Percentiles rank a stretch among this genome's conserved stretches.
Conservation (phyloP, 2,329 filamentous ascomycete species). For the Aspergillus viridinutans region DNA sequence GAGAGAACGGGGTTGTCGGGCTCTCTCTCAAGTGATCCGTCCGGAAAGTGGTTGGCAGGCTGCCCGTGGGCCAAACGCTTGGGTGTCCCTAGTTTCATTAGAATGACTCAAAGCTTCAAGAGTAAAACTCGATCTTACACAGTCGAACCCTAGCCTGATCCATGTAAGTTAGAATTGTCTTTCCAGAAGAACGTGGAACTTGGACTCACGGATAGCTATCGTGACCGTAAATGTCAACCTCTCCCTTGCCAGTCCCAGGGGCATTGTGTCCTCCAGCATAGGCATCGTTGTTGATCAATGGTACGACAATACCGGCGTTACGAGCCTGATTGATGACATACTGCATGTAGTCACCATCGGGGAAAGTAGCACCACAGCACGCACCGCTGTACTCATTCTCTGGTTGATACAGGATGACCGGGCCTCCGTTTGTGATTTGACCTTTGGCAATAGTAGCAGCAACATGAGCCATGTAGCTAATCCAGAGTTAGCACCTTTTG, state of each 20-base stretch:
- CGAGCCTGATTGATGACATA: slow-evolving; percentile 66
- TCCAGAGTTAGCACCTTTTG: slow-evolving; percentile 5
- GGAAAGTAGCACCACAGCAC: slow-evolving; percentile 51
- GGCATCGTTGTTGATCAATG: slow-evolving; percentile 72
- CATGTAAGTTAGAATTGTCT: slow-evolving; percentile 2
- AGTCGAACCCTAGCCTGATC: slow-evolving; percentile 37
- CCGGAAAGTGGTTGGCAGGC: slow-evolving; percentile 55
- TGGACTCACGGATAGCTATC: slow-evolving; percentile 55
- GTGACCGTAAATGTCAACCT: slow-evolving; percentile 63
- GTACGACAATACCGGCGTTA: slow-evolving; percentile 66
- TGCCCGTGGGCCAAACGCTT: slow-evolving; percentile 54
- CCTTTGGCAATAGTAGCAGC: slow-evolving; percentile 64
- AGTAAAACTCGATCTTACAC: slow-evolving; percentile 19
- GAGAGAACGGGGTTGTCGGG: slow-evolving; percentile 61
- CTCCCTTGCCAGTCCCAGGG: slow-evolving; percentile 55
- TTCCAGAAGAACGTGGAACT: background rate
- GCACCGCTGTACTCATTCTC: slow-evolving; percentile 73
- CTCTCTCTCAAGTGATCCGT: slow-evolving; percentile 56
- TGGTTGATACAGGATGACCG: slow-evolving; percentile 72
- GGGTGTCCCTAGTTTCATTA: slow-evolving; percentile 47
- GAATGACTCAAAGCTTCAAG: background rate
- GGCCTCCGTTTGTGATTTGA: slow-evolving; percentile 79
- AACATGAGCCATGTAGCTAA: slow-evolving; percentile 59
- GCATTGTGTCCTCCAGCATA: slow-evolving; percentile 57
- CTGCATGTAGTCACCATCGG: slow-evolving; percentile 64